Evolutionary conservation across 306 rosid species (phyloP).

Genomic region (Gastrolobium bilobum): DNA sequence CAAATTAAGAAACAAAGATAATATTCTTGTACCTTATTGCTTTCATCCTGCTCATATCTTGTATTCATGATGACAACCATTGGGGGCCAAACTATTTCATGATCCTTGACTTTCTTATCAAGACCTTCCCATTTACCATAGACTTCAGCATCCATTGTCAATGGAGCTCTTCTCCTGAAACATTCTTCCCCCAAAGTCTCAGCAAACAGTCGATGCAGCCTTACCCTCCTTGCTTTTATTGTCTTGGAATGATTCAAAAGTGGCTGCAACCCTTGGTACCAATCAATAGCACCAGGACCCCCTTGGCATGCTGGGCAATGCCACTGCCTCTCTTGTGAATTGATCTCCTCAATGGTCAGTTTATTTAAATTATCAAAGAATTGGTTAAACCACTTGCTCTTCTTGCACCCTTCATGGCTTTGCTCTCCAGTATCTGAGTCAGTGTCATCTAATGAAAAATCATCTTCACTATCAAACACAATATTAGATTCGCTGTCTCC

Average conservation of each 20-base stretch:
- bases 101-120: slow-evolving; percentile 55
- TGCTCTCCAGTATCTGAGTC: slow-evolving; percentile 54
- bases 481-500: slow-evolving; percentile 53
- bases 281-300: slow-evolving; percentile 64
- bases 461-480: slow-evolving; percentile 57
- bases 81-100: slow-evolving; percentile 76
- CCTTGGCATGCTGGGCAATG: slow-evolving; percentile 71
- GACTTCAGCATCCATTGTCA: slow-evolving; percentile 42
- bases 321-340: slow-evolving; percentile 46
- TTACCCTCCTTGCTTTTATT: slow-evolving; percentile 54
- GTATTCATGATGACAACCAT: slow-evolving; percentile 65
- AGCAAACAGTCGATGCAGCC: slow-evolving; percentile 60
- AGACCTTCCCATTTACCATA: slow-evolving; percentile 64
- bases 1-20: slow-evolving; percentile 29
- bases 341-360: slow-evolving; percentile 52
- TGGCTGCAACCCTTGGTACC: slow-evolving; percentile 69
- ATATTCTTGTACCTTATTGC: slow-evolving; percentile 43
- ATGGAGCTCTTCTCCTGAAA: slow-evolving; percentile 47
- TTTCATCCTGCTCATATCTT: slow-evolving; percentile 54
- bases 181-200: slow-evolving; percentile 62
- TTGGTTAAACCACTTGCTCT: slow-evolving; percentile 56
- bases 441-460: slow-evolving; percentile 51
- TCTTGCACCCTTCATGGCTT: slow-evolving; percentile 52
- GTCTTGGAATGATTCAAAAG: slow-evolving; percentile 62
- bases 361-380: slow-evolving; percentile 53